These are phyloP conservation scores for Maudiozyma turicensis DNA, from an alignment of 805 yeast species.

Conservation along the genomic window DNA sequence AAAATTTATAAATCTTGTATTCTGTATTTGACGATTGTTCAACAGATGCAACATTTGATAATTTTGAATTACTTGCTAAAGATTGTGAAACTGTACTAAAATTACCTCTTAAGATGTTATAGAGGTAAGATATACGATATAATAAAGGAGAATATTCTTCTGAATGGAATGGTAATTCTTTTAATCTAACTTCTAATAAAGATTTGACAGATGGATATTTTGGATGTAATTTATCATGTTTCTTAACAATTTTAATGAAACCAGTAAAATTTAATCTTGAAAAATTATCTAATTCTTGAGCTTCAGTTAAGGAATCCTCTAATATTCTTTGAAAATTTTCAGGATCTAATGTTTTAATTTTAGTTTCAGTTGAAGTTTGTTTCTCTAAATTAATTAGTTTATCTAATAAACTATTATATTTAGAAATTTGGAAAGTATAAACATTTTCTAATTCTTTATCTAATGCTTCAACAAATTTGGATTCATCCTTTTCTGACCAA, in stretches of 20 bases:
- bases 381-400: slow-evolving; percentile 56
- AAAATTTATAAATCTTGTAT: slow-evolving; percentile 70
- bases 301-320: slow-evolving; percentile 62
- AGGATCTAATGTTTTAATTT: slow-evolving; percentile 41
- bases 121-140: slow-evolving; percentile 71
- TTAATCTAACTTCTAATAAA: slow-evolving; percentile 75
- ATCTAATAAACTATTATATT: slow-evolving; percentile 59
- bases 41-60: slow-evolving; percentile 27
- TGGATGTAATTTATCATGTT: slow-evolving; percentile 87
- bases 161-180: slow-evolving; percentile 80
- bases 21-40: slow-evolving; percentile 22
- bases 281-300: slow-evolving; percentile 83
- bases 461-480: slow-evolving; percentile 52
- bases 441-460: slow-evolving; percentile 71
- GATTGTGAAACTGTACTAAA: slow-evolving; percentile 28
- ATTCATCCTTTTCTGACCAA: slow-evolving; percentile 69
- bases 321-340: slow-evolving; percentile 53
- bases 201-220: slow-evolving; percentile 80
- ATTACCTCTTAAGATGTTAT: slow-evolving; percentile 69
- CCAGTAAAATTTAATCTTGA: slow-evolving; percentile 92
- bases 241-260: slow-evolving; percentile 86
- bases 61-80: slow-evolving; percentile 31
- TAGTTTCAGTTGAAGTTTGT: slow-evolving; percentile 36
- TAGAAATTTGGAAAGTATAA: slow-evolving; percentile 56
- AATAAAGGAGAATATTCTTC: slow-evolving; percentile 92